Conservation (phyloP, 805 yeast species). For the Priceomyces fermenticarens region DNA sequence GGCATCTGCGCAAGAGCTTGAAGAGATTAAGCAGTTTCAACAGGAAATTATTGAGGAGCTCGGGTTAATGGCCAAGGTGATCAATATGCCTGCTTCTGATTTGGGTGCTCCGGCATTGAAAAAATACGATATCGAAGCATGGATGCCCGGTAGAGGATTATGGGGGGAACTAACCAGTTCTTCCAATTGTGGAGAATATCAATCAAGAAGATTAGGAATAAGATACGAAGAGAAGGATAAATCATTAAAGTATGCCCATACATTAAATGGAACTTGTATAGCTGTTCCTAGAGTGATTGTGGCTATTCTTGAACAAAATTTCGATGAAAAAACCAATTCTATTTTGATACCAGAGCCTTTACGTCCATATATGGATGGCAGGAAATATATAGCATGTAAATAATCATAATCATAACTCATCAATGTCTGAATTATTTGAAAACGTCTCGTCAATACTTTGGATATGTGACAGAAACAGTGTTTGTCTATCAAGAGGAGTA, state of each 20-base stretch:
- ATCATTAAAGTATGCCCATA: slow-evolving; percentile 59
- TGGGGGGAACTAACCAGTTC: slow-evolving; percentile 95
- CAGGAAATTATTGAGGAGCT: slow-evolving; percentile 57
- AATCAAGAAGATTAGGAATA: slow-evolving; percentile 78
- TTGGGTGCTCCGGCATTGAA: slow-evolving; percentile 91
- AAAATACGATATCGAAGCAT: slow-evolving; percentile 91
- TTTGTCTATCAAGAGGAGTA: slow-evolving; percentile 16
- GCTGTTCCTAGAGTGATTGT: slow-evolving; percentile 90
- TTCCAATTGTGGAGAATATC: slow-evolving; percentile 91
- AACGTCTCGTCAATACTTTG: slow-evolving; percentile 6
- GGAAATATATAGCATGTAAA: slow-evolving; percentile 22
- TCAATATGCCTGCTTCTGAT: slow-evolving; percentile 88
- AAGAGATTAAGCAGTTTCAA: slow-evolving; percentile 63
- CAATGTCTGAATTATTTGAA: slow-evolving; percentile 11
- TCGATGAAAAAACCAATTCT: slow-evolving; percentile 52
- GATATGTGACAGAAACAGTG: slow-evolving; percentile 1
- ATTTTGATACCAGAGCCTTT: slow-evolving; percentile 68
- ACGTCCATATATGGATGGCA: slow-evolving; percentile 70
- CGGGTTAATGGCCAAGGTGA: slow-evolving; percentile 76
- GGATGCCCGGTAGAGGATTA: slow-evolving; percentile 94
- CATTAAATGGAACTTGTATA: slow-evolving; percentile 92
- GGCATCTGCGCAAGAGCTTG: slow-evolving; percentile 50
- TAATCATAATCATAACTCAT: slow-evolving; percentile 6
- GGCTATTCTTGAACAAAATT: slow-evolving; percentile 85
- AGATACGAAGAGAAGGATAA: slow-evolving; percentile 39